Conservation (phyloP, 1,139 yeast species). For the Suhomyces bokatorum region DNA sequence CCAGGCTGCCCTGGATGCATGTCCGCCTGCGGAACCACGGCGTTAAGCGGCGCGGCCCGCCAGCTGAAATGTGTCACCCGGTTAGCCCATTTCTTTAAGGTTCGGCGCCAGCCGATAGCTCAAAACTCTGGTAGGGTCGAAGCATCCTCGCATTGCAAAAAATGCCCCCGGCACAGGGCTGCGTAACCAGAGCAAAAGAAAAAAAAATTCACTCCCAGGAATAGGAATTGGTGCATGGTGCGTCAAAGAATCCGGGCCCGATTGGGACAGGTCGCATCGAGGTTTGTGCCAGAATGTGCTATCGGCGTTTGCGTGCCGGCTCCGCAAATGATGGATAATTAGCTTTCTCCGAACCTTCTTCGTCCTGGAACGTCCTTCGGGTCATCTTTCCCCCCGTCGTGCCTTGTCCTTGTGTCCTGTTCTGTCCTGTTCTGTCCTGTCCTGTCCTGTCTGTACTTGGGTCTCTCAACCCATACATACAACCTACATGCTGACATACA, state of each 20-base stretch:
- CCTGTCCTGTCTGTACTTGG: no score
- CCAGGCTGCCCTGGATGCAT: no score
- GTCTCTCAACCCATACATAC: no score
- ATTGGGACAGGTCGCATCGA: not conserved
- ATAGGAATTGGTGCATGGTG: not conserved
- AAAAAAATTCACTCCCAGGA: not conserved
- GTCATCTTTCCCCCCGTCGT: not conserved
- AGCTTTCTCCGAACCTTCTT: not conserved
- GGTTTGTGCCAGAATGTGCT: not conserved
- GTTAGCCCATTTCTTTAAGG: no score
- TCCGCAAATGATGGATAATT: not conserved
- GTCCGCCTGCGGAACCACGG: no score
- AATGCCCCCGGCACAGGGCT: not conserved
- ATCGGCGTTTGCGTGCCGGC: not conserved
- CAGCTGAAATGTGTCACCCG: no score
- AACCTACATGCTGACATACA: no score
- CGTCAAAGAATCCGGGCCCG: not conserved
- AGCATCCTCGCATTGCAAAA: not conserved
- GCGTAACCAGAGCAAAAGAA: not conserved
- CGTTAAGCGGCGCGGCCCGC: no score
- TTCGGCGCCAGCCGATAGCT: no score
- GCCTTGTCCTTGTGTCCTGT: no score
- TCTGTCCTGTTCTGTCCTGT: no score
- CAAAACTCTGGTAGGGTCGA: no score
- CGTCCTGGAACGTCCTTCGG: not conserved